Evolutionary conservation across 176 grass and related monocot genomes (phyloP).

Genomic region (Oryza glaberrima): DNA sequence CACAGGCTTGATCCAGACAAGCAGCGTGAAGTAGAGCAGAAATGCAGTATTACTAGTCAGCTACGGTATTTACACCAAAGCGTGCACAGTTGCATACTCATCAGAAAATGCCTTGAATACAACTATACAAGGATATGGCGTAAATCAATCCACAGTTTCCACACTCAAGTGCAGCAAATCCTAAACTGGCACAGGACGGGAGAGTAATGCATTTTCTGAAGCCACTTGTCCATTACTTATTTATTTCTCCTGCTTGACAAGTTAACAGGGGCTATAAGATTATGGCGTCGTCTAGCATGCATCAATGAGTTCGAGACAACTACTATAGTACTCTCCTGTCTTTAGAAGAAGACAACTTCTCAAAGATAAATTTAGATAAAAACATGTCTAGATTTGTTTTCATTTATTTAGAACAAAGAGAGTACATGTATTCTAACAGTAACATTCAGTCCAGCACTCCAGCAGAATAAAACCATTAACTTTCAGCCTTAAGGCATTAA

Average conservation of each 20-base stretch:
- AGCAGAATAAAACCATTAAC: not conserved
- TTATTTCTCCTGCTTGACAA: no score
- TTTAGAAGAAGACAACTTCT: no score
- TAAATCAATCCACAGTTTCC: not conserved
- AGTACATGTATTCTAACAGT: no score
- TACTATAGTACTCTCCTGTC: no score
- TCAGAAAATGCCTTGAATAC: not conserved
- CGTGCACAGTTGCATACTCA: not conserved
- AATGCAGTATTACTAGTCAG: not conserved
- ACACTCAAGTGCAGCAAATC: not conserved
- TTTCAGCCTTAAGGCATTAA: not conserved
- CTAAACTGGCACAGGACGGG: conserved; percentile 1
- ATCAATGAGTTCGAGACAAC: not conserved
- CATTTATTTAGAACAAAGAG: no score
- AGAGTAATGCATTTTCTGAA: not conserved
- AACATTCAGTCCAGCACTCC: no score
- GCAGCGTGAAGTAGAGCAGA: not conserved
- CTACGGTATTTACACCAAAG: not conserved
- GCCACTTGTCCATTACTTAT: not conserved
- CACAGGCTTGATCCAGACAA: not conserved
- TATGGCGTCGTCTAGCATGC: not conserved
- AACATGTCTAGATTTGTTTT: no score
- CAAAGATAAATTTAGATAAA: no score
- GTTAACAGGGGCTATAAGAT: not conserved
- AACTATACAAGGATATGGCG: not conserved